phyloP scores from a whole-genome alignment of 2,329 filamentous ascomycete genomes.

The Colletotrichum scovillei region DNA sequence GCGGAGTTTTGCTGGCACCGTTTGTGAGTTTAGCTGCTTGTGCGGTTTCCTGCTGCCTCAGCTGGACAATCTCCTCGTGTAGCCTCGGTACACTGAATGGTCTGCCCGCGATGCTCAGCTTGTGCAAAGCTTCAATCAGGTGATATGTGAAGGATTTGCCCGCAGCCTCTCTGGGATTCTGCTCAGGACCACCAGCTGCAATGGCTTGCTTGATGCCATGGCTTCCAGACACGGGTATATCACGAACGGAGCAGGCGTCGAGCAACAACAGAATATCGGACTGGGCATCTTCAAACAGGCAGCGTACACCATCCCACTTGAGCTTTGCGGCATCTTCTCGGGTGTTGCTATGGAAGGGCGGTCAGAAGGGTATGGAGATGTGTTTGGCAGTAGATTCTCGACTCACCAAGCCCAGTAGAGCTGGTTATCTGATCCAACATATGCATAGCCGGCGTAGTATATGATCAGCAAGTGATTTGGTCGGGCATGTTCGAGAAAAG shows the following conservation, averaged over 20 bases:
- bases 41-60: conserved; percentile 57
- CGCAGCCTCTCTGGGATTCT: conserved; percentile 55
- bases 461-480: conserved; percentile 72
- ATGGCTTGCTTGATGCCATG: conserved; percentile 72
- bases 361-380: conserved; percentile 47
- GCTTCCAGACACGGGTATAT: conserved; percentile 61
- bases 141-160: conserved; percentile 69
- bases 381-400: not conserved
- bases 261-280: conserved; percentile 73
- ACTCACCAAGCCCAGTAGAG: conserved; percentile 76
- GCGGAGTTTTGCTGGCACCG: conserved; percentile 51
- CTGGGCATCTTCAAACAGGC: conserved; percentile 70
- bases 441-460: conserved; percentile 73
- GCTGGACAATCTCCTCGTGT: conserved; percentile 64
- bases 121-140: conserved; percentile 65
- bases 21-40: conserved; percentile 58
- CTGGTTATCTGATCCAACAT: conserved; percentile 67
- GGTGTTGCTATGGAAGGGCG: conserved; percentile 58
- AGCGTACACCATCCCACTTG: conserved; percentile 73
- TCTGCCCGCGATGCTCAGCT: conserved; percentile 59
- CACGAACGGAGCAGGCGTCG: conserved; percentile 69
- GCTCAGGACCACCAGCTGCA: conserved; percentile 68
- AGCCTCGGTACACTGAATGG: conserved; percentile 68
- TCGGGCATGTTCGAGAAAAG: conserved; percentile 68
- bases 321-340: conserved; percentile 69